Evolutionary conservation across 1,284 basidiomycete genomes (phyloP).

Genomic region (Melampsora americana): DNA sequence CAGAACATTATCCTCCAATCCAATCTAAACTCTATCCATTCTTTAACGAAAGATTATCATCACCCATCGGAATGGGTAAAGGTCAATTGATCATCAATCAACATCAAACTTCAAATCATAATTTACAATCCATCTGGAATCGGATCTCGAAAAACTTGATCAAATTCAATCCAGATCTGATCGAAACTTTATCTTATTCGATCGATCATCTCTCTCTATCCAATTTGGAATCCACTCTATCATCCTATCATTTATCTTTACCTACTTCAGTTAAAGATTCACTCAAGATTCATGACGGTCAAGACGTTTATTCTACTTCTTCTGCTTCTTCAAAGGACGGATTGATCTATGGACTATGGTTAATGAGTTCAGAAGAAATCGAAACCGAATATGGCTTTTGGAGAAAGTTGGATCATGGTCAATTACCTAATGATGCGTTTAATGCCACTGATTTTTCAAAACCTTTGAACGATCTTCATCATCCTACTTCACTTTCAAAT

Average conservation of each 20-base stretch:
- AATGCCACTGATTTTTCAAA: conserved; percentile 33
- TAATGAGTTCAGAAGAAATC: conserved; percentile 72
- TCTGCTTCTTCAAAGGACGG: conserved; percentile 46
- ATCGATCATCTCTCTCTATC: conserved; percentile 3
- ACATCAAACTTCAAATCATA: neutral
- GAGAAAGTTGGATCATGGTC: conserved; percentile 73
- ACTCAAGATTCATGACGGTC: conserved; percentile 51
- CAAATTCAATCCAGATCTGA: conserved; percentile 20
- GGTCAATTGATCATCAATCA: conserved; percentile 18
- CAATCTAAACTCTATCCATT: conserved; percentile 22
- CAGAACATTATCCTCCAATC: conserved; percentile 38
- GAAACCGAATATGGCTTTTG: conserved; percentile 90
- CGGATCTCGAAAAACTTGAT: conserved; percentile 1
- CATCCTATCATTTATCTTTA: conserved; percentile 37
- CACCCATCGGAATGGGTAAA: conserved; percentile 33
- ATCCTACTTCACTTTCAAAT: conserved; percentile 55
- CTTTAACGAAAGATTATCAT: conserved; percentile 30
- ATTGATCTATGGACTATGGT: conserved; percentile 51
- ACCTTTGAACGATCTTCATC: conserved; percentile 42
- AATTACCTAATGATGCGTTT: conserved; percentile 56
- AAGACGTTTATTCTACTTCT: conserved; percentile 48
- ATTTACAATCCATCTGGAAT: conserved; percentile 21
- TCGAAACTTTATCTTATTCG: conserved; percentile 44
- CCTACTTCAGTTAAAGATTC: conserved; percentile 49
- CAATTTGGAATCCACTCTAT: no score